Evolutionary conservation across 2,329 filamentous ascomycete species (phyloP).

Genomic region (Monilinia vaccinii-corymbosi): DNA sequence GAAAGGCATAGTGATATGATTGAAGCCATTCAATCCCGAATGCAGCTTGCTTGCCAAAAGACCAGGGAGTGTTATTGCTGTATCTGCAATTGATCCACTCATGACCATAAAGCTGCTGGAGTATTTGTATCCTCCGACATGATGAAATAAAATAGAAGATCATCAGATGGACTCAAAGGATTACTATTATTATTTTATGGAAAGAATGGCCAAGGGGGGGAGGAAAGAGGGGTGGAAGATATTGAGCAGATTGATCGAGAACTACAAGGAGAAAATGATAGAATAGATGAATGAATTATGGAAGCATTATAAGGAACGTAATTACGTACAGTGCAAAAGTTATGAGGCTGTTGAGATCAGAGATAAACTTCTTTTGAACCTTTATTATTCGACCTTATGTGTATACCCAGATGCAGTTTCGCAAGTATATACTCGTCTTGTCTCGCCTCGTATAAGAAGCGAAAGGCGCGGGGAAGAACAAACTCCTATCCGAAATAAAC

Average conservation of each 20-base stretch:
- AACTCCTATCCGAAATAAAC: too few relatives aligned
- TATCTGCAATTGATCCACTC: constrained; percentile 37
- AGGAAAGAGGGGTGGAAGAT: not conserved
- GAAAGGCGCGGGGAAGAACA: too few relatives aligned
- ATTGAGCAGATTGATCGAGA: not conserved
- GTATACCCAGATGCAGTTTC: too few relatives aligned
- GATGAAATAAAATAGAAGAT: too few relatives aligned
- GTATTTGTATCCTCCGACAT: not conserved
- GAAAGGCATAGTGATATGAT: constrained; percentile 36
- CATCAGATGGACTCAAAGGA: too few relatives aligned
- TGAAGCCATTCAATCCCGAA: constrained; percentile 30
- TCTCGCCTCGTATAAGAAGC: too few relatives aligned
- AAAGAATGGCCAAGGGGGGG: not conserved
- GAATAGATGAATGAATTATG: not conserved
- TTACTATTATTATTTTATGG: too few relatives aligned
- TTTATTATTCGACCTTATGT: not conserved
- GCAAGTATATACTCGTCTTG: too few relatives aligned
- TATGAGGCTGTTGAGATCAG: too few relatives aligned
- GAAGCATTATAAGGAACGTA: not conserved
- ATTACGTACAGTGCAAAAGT: too few relatives aligned
- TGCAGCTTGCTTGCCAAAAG: constrained; percentile 29
- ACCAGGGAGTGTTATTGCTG: constrained; percentile 30
- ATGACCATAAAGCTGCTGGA: constrained; percentile 16
- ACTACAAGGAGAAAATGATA: not conserved
- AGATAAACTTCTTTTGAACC: not conserved